Base-by-base conservation (phyloP, 441 rosid genomes). In the Jatropha podagrica region DNA sequence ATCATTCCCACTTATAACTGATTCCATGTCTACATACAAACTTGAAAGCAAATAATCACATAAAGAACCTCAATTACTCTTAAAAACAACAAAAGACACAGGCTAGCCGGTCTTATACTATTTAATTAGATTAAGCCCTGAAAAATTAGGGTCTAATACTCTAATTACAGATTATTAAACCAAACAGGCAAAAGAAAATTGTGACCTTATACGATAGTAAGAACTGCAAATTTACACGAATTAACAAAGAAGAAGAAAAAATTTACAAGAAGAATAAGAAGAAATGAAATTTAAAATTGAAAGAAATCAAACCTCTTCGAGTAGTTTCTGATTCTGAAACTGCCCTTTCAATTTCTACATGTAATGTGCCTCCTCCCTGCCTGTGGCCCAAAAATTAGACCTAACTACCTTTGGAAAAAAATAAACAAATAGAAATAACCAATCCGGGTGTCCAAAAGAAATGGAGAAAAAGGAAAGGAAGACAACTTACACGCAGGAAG, bases 401-500 rank as follows among this genome's bases (percentile, higher is more conserved):
- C 11, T 14, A 61, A 37, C 40, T 9, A 23, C 15, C 26, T 14
- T 3, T 13, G 18, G 17, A 56, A 56, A 56, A 27, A 5, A 61
- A 55, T 4, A 4, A 18, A 4, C 6, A 17, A 54, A 7, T 15
- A 32, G 58, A 54, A 12, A 55, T 18, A 5, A 55, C 5, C 7
- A 44, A 44, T 44, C 48, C 6, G 10, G 67, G 37, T 4, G 46
- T 58, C 46, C 10, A 17, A 38, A 37, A 60, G 32, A 11, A 60
- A 11, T 27, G 27, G 64, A 60, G 2, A 60, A 14, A 55, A 58
- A 62, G 5, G 18, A 5, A 0, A 37, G 6, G 42, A 37, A 63
- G 37, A 8, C 5, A 63, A 44, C 67, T 37, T 63, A 63, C 67
- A 63, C 15, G 67, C 67, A 38, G 46, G 46, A 63, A 63, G n/a